Conservation (phyloP, 2,329 filamentous ascomycete species). For the Colletotrichum filicis region DNA sequence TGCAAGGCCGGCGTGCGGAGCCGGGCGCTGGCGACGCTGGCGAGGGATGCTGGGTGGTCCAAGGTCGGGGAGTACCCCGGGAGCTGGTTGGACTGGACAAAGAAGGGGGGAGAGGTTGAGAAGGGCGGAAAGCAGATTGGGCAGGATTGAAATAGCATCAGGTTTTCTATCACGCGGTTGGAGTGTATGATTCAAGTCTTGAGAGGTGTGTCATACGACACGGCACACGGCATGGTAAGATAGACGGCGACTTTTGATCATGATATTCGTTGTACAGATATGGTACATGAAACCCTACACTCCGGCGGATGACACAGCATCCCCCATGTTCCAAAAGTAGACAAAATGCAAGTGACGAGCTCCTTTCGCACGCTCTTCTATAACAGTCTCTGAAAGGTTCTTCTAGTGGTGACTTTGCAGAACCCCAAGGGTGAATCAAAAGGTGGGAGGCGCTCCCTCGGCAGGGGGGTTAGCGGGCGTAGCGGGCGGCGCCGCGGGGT, state of each 20-base stretch:
- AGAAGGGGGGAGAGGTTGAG: conserved; percentile 73
- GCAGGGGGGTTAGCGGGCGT: conserved; percentile 21
- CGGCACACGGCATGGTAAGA: background rate
- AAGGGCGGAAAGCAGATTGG: conserved; percentile 24
- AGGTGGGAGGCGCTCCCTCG: conserved; percentile 28
- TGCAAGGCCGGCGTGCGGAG: conserved; percentile 93
- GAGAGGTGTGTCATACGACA: background rate
- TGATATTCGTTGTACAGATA: conserved; percentile 29
- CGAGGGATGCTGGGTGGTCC: conserved; percentile 79
- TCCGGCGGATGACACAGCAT: background rate
- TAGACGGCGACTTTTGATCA: conserved; percentile 18
- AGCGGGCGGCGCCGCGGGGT: conserved; percentile 20
- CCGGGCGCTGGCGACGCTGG: conserved; percentile 79
- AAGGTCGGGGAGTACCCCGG: conserved; percentile 78
- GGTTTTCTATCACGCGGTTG: background rate
- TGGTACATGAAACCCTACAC: conserved; percentile 14
- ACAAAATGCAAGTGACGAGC: background rate
- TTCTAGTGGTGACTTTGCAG: background rate
- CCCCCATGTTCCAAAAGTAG: background rate
- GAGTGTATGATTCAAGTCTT: too few species aligned
- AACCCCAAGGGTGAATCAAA: background rate
- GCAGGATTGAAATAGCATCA: background rate
- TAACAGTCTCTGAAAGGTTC: background rate
- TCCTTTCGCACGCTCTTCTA: background rate
- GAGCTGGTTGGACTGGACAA: conserved; percentile 86